Evolutionary conservation across 1,139 yeast species (phyloP).

Genomic region (Zygosaccharomyces sapae): DNA sequence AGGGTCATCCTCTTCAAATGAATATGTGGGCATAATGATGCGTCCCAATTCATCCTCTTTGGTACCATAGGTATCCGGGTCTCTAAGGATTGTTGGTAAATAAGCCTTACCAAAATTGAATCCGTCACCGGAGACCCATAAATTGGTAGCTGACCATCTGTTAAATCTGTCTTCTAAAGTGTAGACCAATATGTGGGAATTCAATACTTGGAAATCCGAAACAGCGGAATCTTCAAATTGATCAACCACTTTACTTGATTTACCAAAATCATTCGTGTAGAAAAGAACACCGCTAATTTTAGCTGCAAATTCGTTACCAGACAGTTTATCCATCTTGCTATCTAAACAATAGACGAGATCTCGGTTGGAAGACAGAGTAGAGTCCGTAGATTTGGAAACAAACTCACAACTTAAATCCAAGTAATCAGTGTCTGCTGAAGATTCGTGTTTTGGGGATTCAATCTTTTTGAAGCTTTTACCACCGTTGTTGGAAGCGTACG

Average conservation of each 20-base stretch:
- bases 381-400: constrained; percentile 10
- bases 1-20: constrained; percentile 2
- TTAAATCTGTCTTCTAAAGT: constrained; percentile 30
- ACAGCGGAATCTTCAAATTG: constrained; percentile 23
- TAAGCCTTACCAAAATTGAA: constrained; percentile 24
- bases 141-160: constrained; percentile 18
- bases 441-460: neutral
- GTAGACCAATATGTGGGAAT: constrained; percentile 24
- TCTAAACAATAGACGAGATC: constrained; percentile 15
- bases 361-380: constrained; percentile 15
- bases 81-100: constrained; percentile 28
- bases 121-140: constrained; percentile 32
- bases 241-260: constrained; percentile 14
- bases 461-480: constrained; percentile 23
- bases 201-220: constrained; percentile 13
- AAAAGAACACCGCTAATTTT: constrained; percentile 8
- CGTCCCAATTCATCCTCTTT: constrained; percentile 25
- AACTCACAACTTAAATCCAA: constrained; percentile 4
- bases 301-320: neutral
- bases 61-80: constrained; percentile 1
- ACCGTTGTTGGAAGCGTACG: constrained; percentile 16
- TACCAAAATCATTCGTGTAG: constrained; percentile 19
- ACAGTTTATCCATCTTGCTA: neutral
- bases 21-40: constrained; percentile 20
- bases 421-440: neutral